Base-by-base conservation (phyloP, 306 rosid genomes). In the Leucaena leucocephala region DNA sequence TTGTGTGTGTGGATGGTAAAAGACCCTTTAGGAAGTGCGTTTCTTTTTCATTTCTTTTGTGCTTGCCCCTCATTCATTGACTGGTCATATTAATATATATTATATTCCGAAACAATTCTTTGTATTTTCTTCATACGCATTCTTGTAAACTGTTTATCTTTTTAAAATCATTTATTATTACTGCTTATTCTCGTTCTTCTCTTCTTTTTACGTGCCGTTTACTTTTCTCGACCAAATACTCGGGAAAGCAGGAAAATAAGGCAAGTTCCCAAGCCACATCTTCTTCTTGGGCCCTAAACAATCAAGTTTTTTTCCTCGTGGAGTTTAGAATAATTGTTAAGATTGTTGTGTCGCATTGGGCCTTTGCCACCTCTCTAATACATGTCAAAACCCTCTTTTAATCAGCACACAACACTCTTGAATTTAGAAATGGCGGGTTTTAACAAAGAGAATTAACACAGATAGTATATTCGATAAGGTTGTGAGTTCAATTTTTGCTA, bases 1-100 rank as follows among this genome's bases (percentile, higher is more conserved):
- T 8, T 4, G 66, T 8, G 65, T 58, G 65, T 22, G 6, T 58
- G 65, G 38, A 13, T 10, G 16, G 63, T 21, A 57, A 64, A 64
- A 64, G 70, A 36, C 22, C 13, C 70, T 64, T 64, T 64, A 64
- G 68, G 68, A 62, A 12, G 68, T 62, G 43, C 69, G 22, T 64
- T 35, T 35, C 44, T 64, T 64, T 65, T 65, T 19, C 10, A 14
- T 36, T 65, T 42, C 43, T 38, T 65, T 65, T 16, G 3, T 16
- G 59, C 59, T 54, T 54, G 68, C 44, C 68, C 19, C 27, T 1
- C 27, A 27, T 0, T 35, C 59, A 5, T 63, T 63, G 68, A 63
- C 68, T 35, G 17, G 43, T 63, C 68, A 34, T 14, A 52, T 44
- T 10, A 2, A 46, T 11, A 33, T 22, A 59, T 59, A 59, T 10